Percentiles rank a stretch among this genome's conserved stretches.
phyloP scores from a whole-genome alignment of 371 early-diverging fungal genomes.

The Syncephalastrum sp. region DNA sequence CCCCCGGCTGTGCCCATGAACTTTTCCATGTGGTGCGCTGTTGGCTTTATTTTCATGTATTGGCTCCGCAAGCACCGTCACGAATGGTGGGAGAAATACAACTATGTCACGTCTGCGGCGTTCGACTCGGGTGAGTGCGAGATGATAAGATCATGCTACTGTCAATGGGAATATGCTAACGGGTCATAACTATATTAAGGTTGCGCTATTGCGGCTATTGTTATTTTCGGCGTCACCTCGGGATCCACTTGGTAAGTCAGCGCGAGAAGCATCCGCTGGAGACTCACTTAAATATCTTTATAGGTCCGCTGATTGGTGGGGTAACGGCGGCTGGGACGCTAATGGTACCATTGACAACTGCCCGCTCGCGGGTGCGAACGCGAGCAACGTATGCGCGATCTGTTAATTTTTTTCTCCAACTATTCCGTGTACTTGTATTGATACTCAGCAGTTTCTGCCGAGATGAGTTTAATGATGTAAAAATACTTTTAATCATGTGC shows the following conservation, averaged over 20 bases:
- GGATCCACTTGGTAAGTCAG: constrained; percentile 16
- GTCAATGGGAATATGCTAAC: too few relatives aligned
- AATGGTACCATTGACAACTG: constrained; percentile 32
- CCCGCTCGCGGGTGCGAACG: constrained; percentile 27
- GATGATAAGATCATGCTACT: neutral
- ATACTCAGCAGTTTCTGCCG: constrained; percentile 1
- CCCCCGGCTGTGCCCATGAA: constrained; percentile 63
- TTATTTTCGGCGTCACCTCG: constrained; percentile 46
- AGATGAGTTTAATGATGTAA: constrained; percentile 70
- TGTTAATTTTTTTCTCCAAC: constrained; percentile 46
- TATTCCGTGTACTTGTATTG: too few relatives aligned
- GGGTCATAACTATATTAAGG: too few relatives aligned
- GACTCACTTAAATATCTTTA: neutral
- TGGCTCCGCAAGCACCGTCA: constrained; percentile 48
- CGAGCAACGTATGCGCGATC: constrained; percentile 61
- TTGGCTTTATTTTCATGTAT: constrained; percentile 68
- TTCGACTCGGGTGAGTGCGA: constrained; percentile 61
- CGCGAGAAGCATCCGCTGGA: neutral
- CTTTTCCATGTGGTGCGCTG: constrained; percentile 62
- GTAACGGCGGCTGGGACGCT: constrained; percentile 28
- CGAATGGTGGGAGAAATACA: constrained; percentile 71
- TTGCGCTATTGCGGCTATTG: constrained; percentile 39
- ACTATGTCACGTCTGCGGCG: constrained; percentile 74
- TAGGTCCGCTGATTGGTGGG: constrained; percentile 36
- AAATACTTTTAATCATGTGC: constrained; percentile 27